Base-by-base conservation (phyloP, 352 stramenopile species). In the Aphanomyces stellatus region DNA sequence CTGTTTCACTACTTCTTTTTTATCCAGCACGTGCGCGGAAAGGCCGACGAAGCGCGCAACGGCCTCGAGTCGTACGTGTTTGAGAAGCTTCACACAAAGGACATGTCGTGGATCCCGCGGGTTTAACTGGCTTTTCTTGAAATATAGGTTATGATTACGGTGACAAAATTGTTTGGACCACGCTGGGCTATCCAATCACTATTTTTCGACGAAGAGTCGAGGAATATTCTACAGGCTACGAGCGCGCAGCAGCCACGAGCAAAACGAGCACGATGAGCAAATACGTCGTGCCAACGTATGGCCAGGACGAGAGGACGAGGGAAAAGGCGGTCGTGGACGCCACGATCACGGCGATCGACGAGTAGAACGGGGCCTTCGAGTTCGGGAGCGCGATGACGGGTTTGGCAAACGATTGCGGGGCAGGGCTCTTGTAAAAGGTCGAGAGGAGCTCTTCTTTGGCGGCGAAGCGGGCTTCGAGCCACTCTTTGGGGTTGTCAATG, bases 401-500 rank as follows among this genome's bases (percentile, higher is more conserved):
- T 33, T 88, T 82, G 55, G 70, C 79, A 15, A 81, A 60, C 57
- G 84, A 81, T 8, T 10, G 19, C 24, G 62, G 53, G 35, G 74
- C 71, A 69, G 72, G 72, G 71, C 87, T 48, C 19, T 28, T 69
- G 73, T 93, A 91, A 61, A 91, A 93, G 57, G 65, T 53, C 33
- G 73, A 69, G 41, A 93, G 72, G 22, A 85, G 72, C 33, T 86
- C 73, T 62, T 93, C 85, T 46, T 93, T 93, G 51, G 82, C 85
- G 15, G 75, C 74, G 73, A 91, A 93, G 7, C 78, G 73, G 1
- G 76, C 41, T 51, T 43, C 46, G 17, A 74, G 42, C 62, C 49
- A 68, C 31, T n/a, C 15, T 24, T 41, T 46, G 8, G 27, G 34
- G 4, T 25, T 51, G 15, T 68, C 56, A 31, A 91, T 53, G 30